Percentiles rank a stretch among this genome's conserved stretches.
These are phyloP conservation scores for Pythium apleroticum DNA, from an alignment of 352 stramenopile species.

Conservation along the genomic window DNA sequence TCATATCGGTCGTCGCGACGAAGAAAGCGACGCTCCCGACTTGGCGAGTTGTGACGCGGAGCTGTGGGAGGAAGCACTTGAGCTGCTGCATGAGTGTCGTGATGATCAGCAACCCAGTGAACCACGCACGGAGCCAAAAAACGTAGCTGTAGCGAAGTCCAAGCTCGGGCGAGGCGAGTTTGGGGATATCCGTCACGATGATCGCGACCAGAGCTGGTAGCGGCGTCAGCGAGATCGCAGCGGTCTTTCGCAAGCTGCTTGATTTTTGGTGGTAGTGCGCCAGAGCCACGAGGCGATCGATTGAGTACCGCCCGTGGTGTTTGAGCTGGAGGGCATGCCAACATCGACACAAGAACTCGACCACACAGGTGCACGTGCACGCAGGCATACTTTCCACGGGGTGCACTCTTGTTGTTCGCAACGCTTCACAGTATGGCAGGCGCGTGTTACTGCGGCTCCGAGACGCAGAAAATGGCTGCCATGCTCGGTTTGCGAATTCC, in stretches of 20 bases:
- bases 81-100: background rate
- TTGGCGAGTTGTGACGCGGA: background rate
- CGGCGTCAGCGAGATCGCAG: background rate
- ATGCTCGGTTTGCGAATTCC: no score
- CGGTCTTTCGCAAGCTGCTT: background rate
- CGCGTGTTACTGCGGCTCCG: no score
- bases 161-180: background rate
- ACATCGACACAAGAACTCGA: background rate
- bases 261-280: background rate
- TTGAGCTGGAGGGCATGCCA: background rate
- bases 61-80: background rate
- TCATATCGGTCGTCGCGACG: background rate
- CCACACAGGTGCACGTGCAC: background rate
- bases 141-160: background rate
- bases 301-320: background rate
- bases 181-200: background rate
- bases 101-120: background rate
- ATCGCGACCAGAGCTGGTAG: background rate
- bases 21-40: background rate
- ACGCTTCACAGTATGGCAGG: no score
- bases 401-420: no score
- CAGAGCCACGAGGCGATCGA: background rate
- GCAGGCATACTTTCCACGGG: background rate
- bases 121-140: constrained; percentile 2
- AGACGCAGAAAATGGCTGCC: no score